Conservation (phyloP, 2,329 filamentous ascomycete genomes). For the Apiospora arundinis region DNA sequence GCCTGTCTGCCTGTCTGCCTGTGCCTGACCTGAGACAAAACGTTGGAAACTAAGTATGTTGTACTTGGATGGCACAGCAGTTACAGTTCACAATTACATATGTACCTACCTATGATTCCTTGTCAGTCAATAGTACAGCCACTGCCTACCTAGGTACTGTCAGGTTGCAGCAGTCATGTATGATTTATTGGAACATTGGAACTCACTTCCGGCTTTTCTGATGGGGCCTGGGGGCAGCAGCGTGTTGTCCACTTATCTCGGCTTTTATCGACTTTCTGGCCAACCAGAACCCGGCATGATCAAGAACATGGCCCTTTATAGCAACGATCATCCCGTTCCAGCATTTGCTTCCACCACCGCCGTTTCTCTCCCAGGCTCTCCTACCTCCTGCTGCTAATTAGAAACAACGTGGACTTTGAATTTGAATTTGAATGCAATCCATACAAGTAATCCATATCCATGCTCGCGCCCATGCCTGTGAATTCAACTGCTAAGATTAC, state of each 20-base stretch:
- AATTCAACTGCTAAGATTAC: neutral
- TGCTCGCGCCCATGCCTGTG: neutral
- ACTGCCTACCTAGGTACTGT: too few species aligned
- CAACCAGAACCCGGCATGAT: neutral
- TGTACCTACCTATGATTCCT: neutral
- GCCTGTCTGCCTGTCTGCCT: neutral
- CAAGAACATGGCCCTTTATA: neutral
- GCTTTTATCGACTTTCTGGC: neutral
- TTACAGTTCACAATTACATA: too few species aligned
- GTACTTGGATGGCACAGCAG: constrained; percentile 8
- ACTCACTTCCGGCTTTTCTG: constrained; percentile 9
- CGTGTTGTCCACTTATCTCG: neutral
- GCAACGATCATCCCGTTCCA: constrained; percentile 7
- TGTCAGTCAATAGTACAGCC: neutral
- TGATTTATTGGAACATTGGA: neutral
- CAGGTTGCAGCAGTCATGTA: neutral
- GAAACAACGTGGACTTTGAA: neutral
- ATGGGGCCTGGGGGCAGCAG: neutral
- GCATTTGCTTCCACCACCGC: neutral
- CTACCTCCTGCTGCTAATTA: neutral
- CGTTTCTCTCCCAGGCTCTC: neutral
- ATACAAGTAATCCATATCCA: too few species aligned
- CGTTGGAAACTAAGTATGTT: neutral
- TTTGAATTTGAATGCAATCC: too few species aligned
- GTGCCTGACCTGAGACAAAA: constrained; percentile 4